Evolutionary conservation across 345 rosid species (phyloP).

Genomic region (Diplotaxis tenuifolia): DNA sequence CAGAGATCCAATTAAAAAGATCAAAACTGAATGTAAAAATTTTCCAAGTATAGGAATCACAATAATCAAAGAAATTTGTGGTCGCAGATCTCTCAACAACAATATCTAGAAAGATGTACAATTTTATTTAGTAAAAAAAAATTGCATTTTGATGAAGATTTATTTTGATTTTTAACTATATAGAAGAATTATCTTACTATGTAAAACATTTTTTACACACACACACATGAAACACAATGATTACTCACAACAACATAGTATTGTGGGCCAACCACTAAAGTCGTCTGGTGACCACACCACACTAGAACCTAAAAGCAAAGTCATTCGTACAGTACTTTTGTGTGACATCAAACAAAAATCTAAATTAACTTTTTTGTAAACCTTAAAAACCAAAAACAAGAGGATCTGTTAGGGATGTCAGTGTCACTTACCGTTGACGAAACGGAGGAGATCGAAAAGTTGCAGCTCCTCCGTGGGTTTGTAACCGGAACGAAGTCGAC

Average conservation of each 20-base stretch:
- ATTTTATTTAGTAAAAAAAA: no score
- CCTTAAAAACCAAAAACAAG: not conserved
- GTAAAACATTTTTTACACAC: no score
- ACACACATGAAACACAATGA: not conserved
- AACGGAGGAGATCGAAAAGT: constrained; percentile 62
- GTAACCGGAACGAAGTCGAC: constrained; percentile 71
- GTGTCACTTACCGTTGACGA: constrained; percentile 48
- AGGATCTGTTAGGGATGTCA: not conserved
- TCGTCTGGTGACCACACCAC: no score
- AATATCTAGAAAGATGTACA: no score
- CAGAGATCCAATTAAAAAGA: not conserved
- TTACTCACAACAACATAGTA: not conserved
- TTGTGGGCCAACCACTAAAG: not conserved
- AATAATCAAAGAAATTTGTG: not conserved
- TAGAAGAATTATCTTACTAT: no score
- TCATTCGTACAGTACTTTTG: not conserved
- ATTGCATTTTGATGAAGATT: no score
- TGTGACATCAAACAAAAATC: not conserved
- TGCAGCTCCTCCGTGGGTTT: constrained; percentile 56
- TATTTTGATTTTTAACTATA: no score
- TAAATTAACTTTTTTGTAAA: not conserved
- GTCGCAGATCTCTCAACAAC: constrained; percentile 23
- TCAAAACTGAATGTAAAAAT: not conserved
- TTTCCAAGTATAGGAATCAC: not conserved
- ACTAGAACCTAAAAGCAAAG: not conserved